Evolutionary conservation across 768 basidiomycete species (phyloP).

Genomic region (Tulasnella sp.): DNA sequence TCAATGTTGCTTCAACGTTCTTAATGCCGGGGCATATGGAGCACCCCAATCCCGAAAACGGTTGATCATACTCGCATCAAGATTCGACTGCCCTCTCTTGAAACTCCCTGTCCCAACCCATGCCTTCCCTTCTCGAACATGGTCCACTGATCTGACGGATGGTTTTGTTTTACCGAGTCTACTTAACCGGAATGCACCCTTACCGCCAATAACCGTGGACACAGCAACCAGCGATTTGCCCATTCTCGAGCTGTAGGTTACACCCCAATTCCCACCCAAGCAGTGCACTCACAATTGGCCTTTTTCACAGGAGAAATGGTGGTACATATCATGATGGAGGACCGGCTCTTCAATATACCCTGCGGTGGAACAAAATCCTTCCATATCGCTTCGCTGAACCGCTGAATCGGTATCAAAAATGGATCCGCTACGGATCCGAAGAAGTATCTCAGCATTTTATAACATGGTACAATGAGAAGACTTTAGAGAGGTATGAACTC

Average conservation of each 20-base stretch:
- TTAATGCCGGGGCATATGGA: conserved; percentile 48
- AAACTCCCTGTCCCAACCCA: conserved; percentile 47
- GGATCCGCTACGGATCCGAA: background rate
- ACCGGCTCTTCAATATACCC: background rate
- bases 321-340: too few relatives aligned
- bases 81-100: conserved; percentile 34
- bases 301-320: too few relatives aligned
- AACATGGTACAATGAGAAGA: too few relatives aligned
- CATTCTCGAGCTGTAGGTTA: background rate
- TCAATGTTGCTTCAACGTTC: conserved; percentile 38
- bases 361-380: background rate
- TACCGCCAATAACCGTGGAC: background rate
- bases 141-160: background rate
- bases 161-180: background rate
- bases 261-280: too few relatives aligned
- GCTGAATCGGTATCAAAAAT: background rate
- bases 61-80: conserved; percentile 44
- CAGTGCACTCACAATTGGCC: too few relatives aligned
- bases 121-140: conserved; percentile 29
- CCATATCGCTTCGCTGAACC: background rate
- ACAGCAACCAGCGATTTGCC: background rate
- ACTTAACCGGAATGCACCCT: background rate
- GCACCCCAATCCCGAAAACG: conserved; percentile 43
- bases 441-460: conserved; percentile 4
- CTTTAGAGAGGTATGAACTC: too few relatives aligned